Conservation (phyloP, 352 stramenopile genomes). For the Phytophthora uliginosa region DNA sequence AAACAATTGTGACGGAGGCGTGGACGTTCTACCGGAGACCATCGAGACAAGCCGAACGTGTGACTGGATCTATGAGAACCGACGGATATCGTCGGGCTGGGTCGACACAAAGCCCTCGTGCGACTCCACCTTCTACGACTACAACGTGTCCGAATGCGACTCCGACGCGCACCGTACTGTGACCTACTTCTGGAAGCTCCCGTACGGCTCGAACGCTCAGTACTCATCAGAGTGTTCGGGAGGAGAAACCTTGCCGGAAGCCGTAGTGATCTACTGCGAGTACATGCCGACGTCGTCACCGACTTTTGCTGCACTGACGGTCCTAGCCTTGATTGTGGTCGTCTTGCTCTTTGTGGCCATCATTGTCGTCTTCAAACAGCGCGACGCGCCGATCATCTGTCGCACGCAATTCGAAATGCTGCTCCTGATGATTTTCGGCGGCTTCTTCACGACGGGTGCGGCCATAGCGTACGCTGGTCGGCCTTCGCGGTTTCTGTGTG, state of each 20-base stretch:
- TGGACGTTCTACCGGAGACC: slow-evolving; percentile 28
- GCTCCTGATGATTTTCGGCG: slow-evolving; percentile 48
- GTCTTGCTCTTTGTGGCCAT: slow-evolving; percentile 24
- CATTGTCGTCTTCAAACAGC: slow-evolving; percentile 38
- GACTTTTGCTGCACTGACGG: slow-evolving; percentile 21
- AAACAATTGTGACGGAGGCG: slow-evolving; percentile 56
- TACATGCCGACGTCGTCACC: slow-evolving; percentile 43
- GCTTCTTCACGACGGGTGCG: slow-evolving; percentile 44
- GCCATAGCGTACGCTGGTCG: slow-evolving; percentile 43
- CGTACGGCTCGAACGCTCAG: slow-evolving; percentile 17
- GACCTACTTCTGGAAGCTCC: slow-evolving; percentile 50
- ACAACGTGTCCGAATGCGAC: slow-evolving; percentile 47
- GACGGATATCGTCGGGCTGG: slow-evolving; percentile 43
- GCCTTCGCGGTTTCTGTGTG: slow-evolving; percentile 40
- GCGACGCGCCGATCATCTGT: slow-evolving; percentile 53
- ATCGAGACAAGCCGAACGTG: slow-evolving; percentile 56
- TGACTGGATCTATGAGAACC: slow-evolving; percentile 47
- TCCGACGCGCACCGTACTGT: slow-evolving; percentile 33
- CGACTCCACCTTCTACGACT: slow-evolving; percentile 56
- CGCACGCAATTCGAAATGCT: slow-evolving; percentile 61
- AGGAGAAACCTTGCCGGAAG: slow-evolving; percentile 23
- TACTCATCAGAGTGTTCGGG: slow-evolving; percentile 42
- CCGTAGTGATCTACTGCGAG: slow-evolving; percentile 48
- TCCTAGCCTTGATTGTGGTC: slow-evolving; percentile 26
- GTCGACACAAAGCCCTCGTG: slow-evolving; percentile 41